Conservation (phyloP, 1,139 yeast genomes). For the Debaryomycetaceae sp. region DNA sequence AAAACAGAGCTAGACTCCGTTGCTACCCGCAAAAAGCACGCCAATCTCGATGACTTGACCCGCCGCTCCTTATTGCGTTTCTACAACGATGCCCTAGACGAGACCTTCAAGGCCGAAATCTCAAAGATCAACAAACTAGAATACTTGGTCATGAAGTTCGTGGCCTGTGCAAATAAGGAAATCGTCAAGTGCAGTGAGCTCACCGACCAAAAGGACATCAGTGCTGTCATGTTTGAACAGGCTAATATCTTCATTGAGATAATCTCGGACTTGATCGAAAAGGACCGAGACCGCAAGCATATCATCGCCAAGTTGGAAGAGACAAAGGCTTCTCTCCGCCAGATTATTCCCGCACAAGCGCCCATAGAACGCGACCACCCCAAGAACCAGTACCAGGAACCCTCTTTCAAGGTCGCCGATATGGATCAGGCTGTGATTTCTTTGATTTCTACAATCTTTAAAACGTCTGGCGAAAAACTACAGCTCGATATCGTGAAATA, state of each 20-base stretch:
- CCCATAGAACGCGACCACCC: slow-evolving; percentile 4
- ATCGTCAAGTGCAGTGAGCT: slow-evolving; percentile 36
- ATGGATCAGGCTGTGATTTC: slow-evolving; percentile 31
- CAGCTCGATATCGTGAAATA: slow-evolving; percentile 39
- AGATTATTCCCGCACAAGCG: slow-evolving; percentile 7
- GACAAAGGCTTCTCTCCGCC: slow-evolving; percentile 29
- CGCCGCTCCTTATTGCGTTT: slow-evolving; percentile 43
- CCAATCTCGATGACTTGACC: slow-evolving; percentile 23
- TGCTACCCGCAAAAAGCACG: slow-evolving; percentile 42
- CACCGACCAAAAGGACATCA: slow-evolving; percentile 27
- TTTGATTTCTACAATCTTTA: slow-evolving; percentile 30
- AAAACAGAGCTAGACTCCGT: slow-evolving; percentile 40
- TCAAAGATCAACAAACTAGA: slow-evolving; percentile 41
- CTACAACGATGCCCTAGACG: slow-evolving; percentile 51
- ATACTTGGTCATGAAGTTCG: slow-evolving; percentile 55
- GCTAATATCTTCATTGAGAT: slow-evolving; percentile 48
- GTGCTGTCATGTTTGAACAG: slow-evolving; percentile 41
- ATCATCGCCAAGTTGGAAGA: slow-evolving; percentile 33
- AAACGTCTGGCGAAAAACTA: slow-evolving; percentile 25
- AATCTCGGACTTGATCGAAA: slow-evolving; percentile 35
- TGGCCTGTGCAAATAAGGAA: slow-evolving; percentile 56
- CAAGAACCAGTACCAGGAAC: slow-evolving; percentile 18
- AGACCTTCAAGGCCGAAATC: slow-evolving; percentile 29
- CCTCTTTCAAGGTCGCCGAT: slow-evolving; percentile 40
- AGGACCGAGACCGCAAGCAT: slow-evolving; percentile 29